A percentile compares a stretch with the other conserved stretches of the same genome.
phyloP scores from a whole-genome alignment of 768 basidiomycete species.

The Candolleomyces aberdarensis region DNA sequence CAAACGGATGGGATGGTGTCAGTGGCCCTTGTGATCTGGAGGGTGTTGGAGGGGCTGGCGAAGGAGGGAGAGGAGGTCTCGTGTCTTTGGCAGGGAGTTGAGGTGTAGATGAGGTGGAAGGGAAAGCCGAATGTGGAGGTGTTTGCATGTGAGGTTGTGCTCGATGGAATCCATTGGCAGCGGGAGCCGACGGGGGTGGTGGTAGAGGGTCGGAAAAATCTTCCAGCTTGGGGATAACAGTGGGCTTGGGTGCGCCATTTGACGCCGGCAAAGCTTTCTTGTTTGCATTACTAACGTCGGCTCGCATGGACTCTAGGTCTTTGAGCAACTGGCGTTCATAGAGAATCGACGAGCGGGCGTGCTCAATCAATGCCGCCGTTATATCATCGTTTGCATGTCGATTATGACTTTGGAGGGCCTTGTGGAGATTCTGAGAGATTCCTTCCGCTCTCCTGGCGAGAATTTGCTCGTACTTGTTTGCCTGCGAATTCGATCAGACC shows the following conservation, averaged over 20 bases:
- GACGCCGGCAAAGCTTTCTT: slow-evolving; percentile 50
- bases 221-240: slow-evolving; percentile 60
- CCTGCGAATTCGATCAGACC: slow-evolving; percentile 43
- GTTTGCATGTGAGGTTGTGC: slow-evolving; percentile 21
- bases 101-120: slow-evolving; percentile 18
- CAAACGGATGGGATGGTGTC: background rate
- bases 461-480: slow-evolving; percentile 83
- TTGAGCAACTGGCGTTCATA: slow-evolving; percentile 87
- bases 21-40: slow-evolving; percentile 1
- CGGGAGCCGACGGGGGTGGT: slow-evolving; percentile 27
- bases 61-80: slow-evolving; percentile 1
- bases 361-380: slow-evolving; percentile 85
- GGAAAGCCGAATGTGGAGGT: slow-evolving; percentile 33
- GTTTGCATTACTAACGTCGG: slow-evolving; percentile 68
- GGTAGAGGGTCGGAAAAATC: slow-evolving; percentile 42
- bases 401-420: slow-evolving; percentile 81
- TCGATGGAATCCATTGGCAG: slow-evolving; percentile 31
- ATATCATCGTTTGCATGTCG: slow-evolving; percentile 89
- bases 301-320: slow-evolving; percentile 81
- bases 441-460: slow-evolving; percentile 85
- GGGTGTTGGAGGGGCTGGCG: background rate
- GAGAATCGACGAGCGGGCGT: slow-evolving; percentile 87
- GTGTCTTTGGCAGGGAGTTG: slow-evolving; percentile 4
- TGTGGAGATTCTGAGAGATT: slow-evolving; percentile 91
- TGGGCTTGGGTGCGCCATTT: slow-evolving; percentile 58